phyloP scores from a whole-genome alignment of 2,329 filamentous ascomycete species.

The Lomentospora prolificans region DNA sequence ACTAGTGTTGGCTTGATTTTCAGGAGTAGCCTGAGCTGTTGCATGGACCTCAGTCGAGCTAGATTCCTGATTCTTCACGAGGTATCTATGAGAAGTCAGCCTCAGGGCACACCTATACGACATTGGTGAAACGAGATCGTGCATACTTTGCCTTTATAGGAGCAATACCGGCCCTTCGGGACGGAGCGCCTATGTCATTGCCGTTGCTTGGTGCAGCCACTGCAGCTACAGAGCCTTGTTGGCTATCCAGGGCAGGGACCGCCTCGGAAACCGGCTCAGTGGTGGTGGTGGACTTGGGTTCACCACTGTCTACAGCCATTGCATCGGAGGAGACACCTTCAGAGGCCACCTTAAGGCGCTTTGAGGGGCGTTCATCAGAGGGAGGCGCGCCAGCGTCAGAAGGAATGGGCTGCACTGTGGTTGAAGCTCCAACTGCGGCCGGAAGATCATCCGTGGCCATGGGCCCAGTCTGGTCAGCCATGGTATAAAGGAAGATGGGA shows the following conservation, averaged over 20 bases:
- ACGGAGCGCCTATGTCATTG: slow-evolving; percentile 10
- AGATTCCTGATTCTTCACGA: slow-evolving; percentile 26
- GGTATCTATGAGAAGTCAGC: slow-evolving; percentile 18
- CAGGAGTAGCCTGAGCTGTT: slow-evolving; percentile 13
- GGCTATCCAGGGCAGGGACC: neutral
- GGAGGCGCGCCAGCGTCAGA: neutral
- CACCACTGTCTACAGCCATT: slow-evolving; percentile 7
- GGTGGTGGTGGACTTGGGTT: neutral
- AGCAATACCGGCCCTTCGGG: slow-evolving; percentile 17
- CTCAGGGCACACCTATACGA: neutral
- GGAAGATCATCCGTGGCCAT: neutral
- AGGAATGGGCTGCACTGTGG: neutral
- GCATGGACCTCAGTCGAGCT: slow-evolving; percentile 44
- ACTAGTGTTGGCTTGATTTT: slow-evolving; percentile 29
- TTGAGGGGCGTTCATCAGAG: slow-evolving; percentile 14
- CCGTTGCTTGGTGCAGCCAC: neutral
- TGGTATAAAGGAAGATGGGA: neutral
- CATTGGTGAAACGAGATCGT: neutral
- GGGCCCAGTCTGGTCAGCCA: neutral
- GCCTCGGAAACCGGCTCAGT: neutral
- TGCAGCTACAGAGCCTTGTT: neutral
- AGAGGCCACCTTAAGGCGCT: slow-evolving; percentile 15
- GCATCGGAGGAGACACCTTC: slow-evolving; percentile 5
- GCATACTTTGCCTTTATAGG: slow-evolving; percentile 28
- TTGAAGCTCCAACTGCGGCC: neutral